Percentiles rank a stretch among this genome's conserved stretches.
These are phyloP conservation scores for Phaeosphaeriaceae sp. DNA, from an alignment of 2,329 filamentous ascomycete genomes.

Conservation along the genomic window DNA sequence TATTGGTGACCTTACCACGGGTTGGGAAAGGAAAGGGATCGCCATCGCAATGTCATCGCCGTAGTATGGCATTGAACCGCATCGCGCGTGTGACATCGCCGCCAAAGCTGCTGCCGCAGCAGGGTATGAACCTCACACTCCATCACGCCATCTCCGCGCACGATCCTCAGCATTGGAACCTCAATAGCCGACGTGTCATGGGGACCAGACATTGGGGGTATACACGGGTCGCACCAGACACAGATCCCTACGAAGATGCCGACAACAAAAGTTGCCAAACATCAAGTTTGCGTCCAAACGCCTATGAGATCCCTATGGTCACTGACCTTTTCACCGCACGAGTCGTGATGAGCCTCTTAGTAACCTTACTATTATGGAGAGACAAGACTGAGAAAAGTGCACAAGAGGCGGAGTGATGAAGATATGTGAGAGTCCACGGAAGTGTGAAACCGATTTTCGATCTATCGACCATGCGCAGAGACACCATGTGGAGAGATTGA, in stretches of 20 bases:
- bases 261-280: not conserved
- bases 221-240: constrained; percentile 9
- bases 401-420: not conserved
- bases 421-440: constrained; percentile 7
- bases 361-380: constrained; percentile 14
- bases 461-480: not conserved
- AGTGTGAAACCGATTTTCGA: constrained; percentile 8
- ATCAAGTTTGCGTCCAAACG: not conserved
- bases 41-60: too few species aligned
- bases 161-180: constrained; percentile 7
- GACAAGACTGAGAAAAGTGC: constrained; percentile 2
- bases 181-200: constrained; percentile 18
- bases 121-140: constrained; percentile 1
- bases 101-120: not conserved
- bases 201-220: constrained; percentile 8
- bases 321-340: constrained; percentile 6
- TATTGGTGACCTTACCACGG: too few species aligned
- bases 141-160: constrained; percentile 4
- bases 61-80: constrained; percentile 1
- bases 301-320: constrained; percentile 3
- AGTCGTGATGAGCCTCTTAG: constrained; percentile 7
- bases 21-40: too few species aligned
- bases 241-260: not conserved
- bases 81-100: not conserved
- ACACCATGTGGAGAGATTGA: not conserved